phyloP scores from a whole-genome alignment of 805 yeast species.

The Ogataea henricii region DNA sequence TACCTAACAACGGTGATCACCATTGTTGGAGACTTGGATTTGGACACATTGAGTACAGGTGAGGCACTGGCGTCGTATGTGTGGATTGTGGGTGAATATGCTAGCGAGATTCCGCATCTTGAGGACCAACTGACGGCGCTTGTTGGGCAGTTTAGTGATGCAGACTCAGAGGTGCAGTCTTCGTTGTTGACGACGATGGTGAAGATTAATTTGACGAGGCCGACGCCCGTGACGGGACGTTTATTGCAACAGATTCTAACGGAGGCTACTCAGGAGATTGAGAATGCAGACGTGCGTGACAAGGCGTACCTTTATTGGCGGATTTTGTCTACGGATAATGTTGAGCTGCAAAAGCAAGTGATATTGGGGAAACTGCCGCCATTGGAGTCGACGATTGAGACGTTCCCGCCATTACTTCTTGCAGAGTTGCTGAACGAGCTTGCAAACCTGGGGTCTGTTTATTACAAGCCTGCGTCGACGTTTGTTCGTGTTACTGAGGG shows the following conservation, averaged over 20 bases:
- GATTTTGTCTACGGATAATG: slow-evolving; percentile 52
- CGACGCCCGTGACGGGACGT: slow-evolving; percentile 37
- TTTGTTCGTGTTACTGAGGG: slow-evolving; percentile 42
- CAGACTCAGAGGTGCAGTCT: slow-evolving; percentile 62
- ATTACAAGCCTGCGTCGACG: slow-evolving; percentile 76
- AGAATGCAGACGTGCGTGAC: slow-evolving; percentile 78
- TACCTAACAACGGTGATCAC: slow-evolving; percentile 56
- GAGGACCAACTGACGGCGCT: slow-evolving; percentile 47
- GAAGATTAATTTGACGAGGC: slow-evolving; percentile 45
- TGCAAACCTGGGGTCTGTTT: slow-evolving; percentile 84
- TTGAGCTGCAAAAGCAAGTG: slow-evolving; percentile 49
- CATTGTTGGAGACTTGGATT: slow-evolving; percentile 47
- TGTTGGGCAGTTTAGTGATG: slow-evolving; percentile 55
- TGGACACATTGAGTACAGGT: slow-evolving; percentile 46
- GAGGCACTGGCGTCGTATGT: slow-evolving; percentile 62
- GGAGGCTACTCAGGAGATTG: slow-evolving; percentile 62
- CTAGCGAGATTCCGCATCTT: slow-evolving; percentile 57
- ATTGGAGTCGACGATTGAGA: slow-evolving; percentile 69
- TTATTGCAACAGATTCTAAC: slow-evolving; percentile 61
- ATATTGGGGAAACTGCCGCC: slow-evolving; percentile 67
- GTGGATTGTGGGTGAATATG: slow-evolving; percentile 75
- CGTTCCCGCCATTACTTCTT: slow-evolving; percentile 67
- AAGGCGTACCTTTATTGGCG: slow-evolving; percentile 83
- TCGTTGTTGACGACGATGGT: slow-evolving; percentile 63
- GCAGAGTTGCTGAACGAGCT: slow-evolving; percentile 72